A percentile compares a stretch with the other conserved stretches of the same genome.
Evolutionary conservation across 371 early-diverging fungal genomes (phyloP).

Genomic region (Mucor velutinosus): DNA sequence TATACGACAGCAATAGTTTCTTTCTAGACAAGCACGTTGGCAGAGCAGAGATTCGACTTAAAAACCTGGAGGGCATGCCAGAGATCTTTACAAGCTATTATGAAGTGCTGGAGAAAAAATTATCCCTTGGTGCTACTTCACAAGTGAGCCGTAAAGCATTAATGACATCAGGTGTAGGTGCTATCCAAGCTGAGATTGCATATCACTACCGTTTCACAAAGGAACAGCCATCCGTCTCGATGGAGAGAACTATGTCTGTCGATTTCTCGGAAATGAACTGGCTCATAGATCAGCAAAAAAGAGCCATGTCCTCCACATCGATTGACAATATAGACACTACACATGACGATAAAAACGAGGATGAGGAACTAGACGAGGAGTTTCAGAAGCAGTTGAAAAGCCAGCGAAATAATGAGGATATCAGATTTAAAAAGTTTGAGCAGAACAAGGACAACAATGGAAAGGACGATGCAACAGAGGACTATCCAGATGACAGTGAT

Average conservation of each 20-base stretch:
- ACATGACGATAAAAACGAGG: neutral
- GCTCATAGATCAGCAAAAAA: conserved; percentile 35
- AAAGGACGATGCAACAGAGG: conserved; percentile 7
- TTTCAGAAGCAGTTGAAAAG: conserved; percentile 28
- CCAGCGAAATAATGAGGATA: conserved; percentile 28
- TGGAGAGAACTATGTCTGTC: neutral
- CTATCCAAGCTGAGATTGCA: conserved; percentile 65
- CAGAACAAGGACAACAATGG: conserved; percentile 9
- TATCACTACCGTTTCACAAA: conserved; percentile 48
- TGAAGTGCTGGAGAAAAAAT: conserved; percentile 68
- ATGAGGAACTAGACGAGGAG: conserved; percentile 27
- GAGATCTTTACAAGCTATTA: conserved; percentile 71
- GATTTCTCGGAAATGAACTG: conserved; percentile 21
- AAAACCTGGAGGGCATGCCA: conserved; percentile 66
- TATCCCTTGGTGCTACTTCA: conserved; percentile 60
- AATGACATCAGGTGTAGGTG: conserved; percentile 65
- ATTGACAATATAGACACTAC: neutral
- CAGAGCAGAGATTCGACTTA: conserved; percentile 68
- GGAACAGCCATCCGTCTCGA: neutral
- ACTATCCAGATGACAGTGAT: conserved; percentile 24
- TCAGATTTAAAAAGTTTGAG: conserved; percentile 33
- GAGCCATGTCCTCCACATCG: conserved; percentile 6
- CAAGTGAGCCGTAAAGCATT: conserved; percentile 54
- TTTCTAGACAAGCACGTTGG: conserved; percentile 70
- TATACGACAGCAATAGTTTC: conserved; percentile 63